These are phyloP conservation scores for Dunaliella primolecta DNA, from an alignment of 139 green algal species.

Conservation along the genomic window DNA sequence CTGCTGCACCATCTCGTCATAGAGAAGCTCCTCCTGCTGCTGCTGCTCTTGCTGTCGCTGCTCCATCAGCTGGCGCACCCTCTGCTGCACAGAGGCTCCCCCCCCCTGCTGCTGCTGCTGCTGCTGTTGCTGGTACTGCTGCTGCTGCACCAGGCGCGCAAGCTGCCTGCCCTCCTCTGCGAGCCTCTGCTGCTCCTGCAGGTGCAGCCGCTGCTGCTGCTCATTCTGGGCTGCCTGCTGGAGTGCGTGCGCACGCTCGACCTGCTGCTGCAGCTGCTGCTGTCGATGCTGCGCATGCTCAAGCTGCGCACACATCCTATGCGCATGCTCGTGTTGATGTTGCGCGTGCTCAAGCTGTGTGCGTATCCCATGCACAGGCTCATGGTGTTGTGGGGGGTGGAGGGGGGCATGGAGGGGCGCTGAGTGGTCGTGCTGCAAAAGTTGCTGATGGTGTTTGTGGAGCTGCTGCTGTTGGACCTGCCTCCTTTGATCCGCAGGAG, in stretches of 20 bases:
- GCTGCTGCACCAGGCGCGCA: background rate
- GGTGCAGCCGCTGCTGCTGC: background rate
- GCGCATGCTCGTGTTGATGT: background rate
- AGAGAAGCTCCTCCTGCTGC: background rate
- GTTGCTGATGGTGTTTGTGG: too few species aligned
- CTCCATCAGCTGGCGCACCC: too few species aligned
- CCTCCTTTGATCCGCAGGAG: too few species aligned
- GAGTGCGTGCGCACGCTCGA: background rate
- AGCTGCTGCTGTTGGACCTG: background rate
- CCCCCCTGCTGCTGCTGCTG: too few species aligned
- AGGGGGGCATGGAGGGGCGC: too few species aligned
- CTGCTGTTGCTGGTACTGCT: too few species aligned
- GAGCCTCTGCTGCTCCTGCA: background rate
- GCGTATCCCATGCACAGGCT: background rate
- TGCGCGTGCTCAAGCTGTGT: background rate
- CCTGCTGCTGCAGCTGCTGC: background rate
- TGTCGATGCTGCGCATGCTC: background rate
- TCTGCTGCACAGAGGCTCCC: too few species aligned
- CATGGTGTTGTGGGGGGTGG: background rate
- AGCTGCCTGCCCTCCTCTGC: background rate
- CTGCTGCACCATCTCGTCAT: background rate
- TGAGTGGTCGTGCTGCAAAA: too few species aligned
- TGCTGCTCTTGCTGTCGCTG: too few species aligned
- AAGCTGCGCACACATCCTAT: background rate
- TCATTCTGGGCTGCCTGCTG: background rate